Evolutionary conservation across 768 basidiomycete species (phyloP), one percentile per base, ranked within the genome.

Genomic region (Daedalea quercina): DNA sequence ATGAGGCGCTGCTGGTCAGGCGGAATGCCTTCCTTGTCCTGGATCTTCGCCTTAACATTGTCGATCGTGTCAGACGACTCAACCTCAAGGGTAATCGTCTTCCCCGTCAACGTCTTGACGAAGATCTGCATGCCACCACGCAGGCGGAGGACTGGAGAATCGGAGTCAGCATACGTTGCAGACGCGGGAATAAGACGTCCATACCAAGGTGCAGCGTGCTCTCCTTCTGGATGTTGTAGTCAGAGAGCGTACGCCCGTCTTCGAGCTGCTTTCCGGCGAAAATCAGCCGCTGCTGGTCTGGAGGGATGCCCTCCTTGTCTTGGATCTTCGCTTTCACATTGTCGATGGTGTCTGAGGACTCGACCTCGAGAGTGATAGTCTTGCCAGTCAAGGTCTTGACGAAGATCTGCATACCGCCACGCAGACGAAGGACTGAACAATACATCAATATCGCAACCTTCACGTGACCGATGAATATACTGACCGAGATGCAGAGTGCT

Each of bases 361-460:
- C 91, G 41, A 94, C 92, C 66, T 95, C 92, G 15, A 94, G 70
- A 2, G 91, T 94, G 61, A 94, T 94, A 1, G 90, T 93, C 74
- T 93, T 93, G 28, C 90, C 90, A 0, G 88, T 92, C 24, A 91
- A 68, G 0, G 87, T 88, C 76, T 91, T 90, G 37, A 90, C 87
- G 54, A 90, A 90, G 54, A 90, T 89, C 60, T 92, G 89, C 90
- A 92, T 90, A 9, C 90, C 89, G 57, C 89, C 90, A 62, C 90
- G 86, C 0, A 91, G 81, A 70, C 89, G 85, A 24, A 91, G 81
- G 19, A 92, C 89, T 75, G 67, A 11, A 37, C 26, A 20, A 22
- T n/a, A 47, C 9, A 19, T n/a, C 1, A n/a, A 31, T 12, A 37
- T 25, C 25, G 28, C 3, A 19, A 45, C 28, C 26, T n/a, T 35